A percentile compares a stretch with the other conserved stretches of the same genome.
phyloP scores from a whole-genome alignment of 1,284 basidiomycete genomes.

The Leccinum subatratum region DNA sequence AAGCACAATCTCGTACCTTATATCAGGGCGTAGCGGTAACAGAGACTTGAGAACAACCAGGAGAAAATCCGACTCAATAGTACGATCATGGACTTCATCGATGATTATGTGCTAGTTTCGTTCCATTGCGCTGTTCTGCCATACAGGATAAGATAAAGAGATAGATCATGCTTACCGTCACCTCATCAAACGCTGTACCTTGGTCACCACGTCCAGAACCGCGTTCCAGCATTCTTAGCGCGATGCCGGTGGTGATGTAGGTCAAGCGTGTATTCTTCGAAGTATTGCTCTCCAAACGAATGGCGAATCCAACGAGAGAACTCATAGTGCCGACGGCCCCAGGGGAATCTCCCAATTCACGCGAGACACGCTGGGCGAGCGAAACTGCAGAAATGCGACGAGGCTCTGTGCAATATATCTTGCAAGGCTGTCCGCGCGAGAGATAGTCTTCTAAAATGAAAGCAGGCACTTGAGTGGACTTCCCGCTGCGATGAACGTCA shows the following conservation, averaged over 20 bases:
- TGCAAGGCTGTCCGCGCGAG: constrained; percentile 77
- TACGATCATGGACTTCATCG: constrained; percentile 89
- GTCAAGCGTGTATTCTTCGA: constrained; percentile 77
- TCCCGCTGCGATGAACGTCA: constrained; percentile 60
- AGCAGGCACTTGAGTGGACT: constrained; percentile 94
- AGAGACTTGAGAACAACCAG: constrained; percentile 94
- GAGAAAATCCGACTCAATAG: constrained; percentile 96
- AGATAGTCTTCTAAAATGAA: constrained; percentile 93
- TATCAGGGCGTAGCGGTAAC: constrained; percentile 70
- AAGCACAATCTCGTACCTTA: constrained; percentile 55
- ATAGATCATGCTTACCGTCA: constrained; percentile 59
- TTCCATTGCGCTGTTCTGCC: constrained; percentile 3
- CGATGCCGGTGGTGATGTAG: constrained; percentile 94
- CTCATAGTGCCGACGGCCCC: constrained; percentile 75
- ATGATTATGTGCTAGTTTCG: constrained; percentile 50
- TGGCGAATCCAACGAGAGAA: constrained; percentile 92
- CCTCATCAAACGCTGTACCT: constrained; percentile 84
- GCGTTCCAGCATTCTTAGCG: constrained; percentile 92
- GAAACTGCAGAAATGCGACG: constrained; percentile 97
- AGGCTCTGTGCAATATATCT: constrained; percentile 95
- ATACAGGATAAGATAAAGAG: constrained; percentile 3
- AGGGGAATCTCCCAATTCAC: constrained; percentile 84
- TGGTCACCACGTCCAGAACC: constrained; percentile 62
- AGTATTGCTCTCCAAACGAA: constrained; percentile 87
- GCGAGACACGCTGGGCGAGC: constrained; percentile 91